Conservation (phyloP, 495 filamentous ascomycete genomes). For the Penicillium taxi region DNA sequence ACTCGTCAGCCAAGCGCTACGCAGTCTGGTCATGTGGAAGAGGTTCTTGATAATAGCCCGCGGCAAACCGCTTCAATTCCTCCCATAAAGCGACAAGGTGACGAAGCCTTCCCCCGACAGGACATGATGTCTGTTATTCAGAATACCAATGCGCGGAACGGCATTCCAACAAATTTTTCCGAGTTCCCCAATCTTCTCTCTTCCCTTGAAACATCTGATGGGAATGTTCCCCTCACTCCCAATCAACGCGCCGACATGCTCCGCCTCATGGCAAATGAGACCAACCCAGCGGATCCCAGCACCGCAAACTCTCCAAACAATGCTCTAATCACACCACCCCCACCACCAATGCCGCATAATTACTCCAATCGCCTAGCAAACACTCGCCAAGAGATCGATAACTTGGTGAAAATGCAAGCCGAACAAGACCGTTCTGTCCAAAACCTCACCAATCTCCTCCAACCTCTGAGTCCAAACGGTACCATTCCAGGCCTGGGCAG, state of each 20-base stretch:
- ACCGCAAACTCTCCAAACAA: slow-evolving; percentile 30
- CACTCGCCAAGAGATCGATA: slow-evolving; percentile 65
- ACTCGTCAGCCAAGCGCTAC: slow-evolving; percentile 28
- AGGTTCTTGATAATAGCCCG: slow-evolving; percentile 38
- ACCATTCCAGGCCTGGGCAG: slow-evolving; percentile 63
- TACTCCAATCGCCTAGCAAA: slow-evolving; percentile 47
- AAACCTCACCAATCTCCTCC: slow-evolving; percentile 59
- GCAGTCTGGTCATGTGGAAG: slow-evolving; percentile 36
- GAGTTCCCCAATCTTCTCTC: slow-evolving; percentile 72
- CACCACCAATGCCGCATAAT: slow-evolving; percentile 51
- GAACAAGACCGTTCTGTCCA: slow-evolving; percentile 66
- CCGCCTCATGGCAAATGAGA: slow-evolving; percentile 61
- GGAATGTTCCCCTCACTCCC: slow-evolving; percentile 60
- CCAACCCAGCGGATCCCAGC: slow-evolving; percentile 23
- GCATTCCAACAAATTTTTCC: slow-evolving; percentile 39
- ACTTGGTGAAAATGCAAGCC: slow-evolving; percentile 60
- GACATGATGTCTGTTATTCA: slow-evolving; percentile 87
- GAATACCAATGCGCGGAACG: slow-evolving; percentile 60
- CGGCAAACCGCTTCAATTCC: slow-evolving; percentile 16
- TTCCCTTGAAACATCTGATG: slow-evolving; percentile 55
- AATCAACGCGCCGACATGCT: slow-evolving; percentile 76
- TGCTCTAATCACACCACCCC: slow-evolving; percentile 52
- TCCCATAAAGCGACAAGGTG: slow-evolving; percentile 10
- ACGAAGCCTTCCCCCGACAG: slow-evolving; percentile 42
- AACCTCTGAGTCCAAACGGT: slow-evolving; percentile 71